Evolutionary conservation across 495 filamentous ascomycete species (phyloP).

Genomic region (Collariella sp.): DNA sequence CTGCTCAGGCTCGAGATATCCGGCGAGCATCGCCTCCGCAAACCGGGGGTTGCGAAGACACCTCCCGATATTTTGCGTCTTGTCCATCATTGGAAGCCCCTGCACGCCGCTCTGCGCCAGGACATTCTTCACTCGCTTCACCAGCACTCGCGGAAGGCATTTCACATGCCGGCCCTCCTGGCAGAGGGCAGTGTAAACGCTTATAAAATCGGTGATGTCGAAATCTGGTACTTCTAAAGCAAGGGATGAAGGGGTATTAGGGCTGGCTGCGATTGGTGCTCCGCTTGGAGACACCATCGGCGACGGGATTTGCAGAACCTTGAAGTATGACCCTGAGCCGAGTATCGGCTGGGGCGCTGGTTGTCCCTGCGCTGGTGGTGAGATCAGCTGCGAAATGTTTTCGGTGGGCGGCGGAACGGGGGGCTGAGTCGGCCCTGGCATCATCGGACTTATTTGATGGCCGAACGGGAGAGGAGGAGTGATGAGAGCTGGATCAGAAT

Average conservation of each 20-base stretch:
- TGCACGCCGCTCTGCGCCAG: neutral
- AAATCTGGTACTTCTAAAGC: neutral
- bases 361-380: neutral
- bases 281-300: neutral
- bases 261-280: neutral
- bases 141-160: neutral
- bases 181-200: neutral
- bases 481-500: neutral
- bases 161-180: conserved; percentile 4
- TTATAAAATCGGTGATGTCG: neutral
- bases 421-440: neutral
- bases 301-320: neutral
- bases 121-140: neutral
- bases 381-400: neutral
- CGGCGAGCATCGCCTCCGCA: conserved; percentile 21
- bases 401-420: too few species aligned
- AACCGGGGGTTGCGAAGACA: conserved; percentile 9
- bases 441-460: neutral
- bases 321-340: conserved; percentile 1
- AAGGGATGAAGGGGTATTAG: neutral
- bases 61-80: conserved; percentile 11
- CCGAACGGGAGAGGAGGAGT: neutral
- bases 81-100: conserved; percentile 15
- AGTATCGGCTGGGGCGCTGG: neutral
- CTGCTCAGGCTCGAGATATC: conserved; percentile 9